Evolutionary conservation across 805 yeast genomes (phyloP).

Genomic region (Candida rishiriensis): DNA sequence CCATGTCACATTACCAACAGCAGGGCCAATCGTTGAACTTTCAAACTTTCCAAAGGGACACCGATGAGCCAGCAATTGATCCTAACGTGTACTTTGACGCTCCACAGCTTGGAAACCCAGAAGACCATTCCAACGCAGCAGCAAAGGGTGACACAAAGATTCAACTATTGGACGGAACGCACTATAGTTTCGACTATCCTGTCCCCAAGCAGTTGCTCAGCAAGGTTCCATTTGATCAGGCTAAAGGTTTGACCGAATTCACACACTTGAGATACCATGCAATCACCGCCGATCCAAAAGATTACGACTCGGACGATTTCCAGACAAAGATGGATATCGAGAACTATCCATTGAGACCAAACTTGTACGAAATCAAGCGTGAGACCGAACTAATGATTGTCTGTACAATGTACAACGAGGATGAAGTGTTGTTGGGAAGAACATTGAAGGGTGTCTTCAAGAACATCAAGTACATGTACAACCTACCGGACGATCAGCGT

Average conservation of each 20-base stretch:
- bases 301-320: constrained; percentile 55
- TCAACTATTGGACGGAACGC: constrained; percentile 59
- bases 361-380: constrained; percentile 68
- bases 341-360: constrained; percentile 57
- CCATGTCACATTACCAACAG: background rate
- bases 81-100: constrained; percentile 10
- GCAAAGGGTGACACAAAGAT: constrained; percentile 35
- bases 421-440: constrained; percentile 74
- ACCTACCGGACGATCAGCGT: constrained; percentile 36
- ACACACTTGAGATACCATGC: constrained; percentile 88
- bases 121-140: constrained; percentile 18
- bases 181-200: constrained; percentile 77
- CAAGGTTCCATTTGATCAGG: constrained; percentile 42
- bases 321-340: constrained; percentile 30
- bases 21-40: constrained; percentile 5
- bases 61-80: constrained; percentile 26
- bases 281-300: constrained; percentile 85
- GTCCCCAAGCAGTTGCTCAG: constrained; percentile 58
- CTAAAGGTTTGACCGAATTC: constrained; percentile 42
- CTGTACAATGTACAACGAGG: constrained; percentile 90
- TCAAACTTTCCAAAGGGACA: constrained; percentile 25
- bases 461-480: constrained; percentile 71
- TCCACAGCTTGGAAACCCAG: constrained; percentile 9
- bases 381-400: constrained; percentile 82
- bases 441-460: constrained; percentile 88